Percentiles rank a stretch among this genome's conserved stretches.
phyloP scores from a whole-genome alignment of 2,329 filamentous ascomycete genomes.

The Xylariaceae sp. region DNA sequence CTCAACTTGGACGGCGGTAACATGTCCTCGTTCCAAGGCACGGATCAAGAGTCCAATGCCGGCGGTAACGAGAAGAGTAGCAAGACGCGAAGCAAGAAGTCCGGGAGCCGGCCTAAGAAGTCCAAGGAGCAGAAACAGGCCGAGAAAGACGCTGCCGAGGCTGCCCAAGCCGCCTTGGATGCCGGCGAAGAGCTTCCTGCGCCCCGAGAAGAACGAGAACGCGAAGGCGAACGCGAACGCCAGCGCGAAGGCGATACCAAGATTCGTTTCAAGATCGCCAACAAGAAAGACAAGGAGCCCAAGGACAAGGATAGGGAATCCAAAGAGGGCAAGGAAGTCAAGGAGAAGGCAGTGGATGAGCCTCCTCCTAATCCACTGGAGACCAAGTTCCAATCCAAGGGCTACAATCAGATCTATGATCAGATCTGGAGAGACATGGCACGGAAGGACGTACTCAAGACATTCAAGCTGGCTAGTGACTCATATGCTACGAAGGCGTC shows the following conservation, averaged over 20 bases:
- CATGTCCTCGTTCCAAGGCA: slow-evolving; percentile 78
- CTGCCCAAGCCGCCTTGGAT: slow-evolving; percentile 80
- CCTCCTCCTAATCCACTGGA: slow-evolving; percentile 46
- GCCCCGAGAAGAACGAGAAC: slow-evolving; percentile 48
- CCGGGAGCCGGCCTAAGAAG: slow-evolving; percentile 77
- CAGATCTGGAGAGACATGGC: slow-evolving; percentile 96
- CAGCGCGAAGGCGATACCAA: slow-evolving; percentile 47
- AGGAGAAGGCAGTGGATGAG: slow-evolving; percentile 37
- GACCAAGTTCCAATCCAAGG: slow-evolving; percentile 77
- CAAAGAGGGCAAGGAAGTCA: slow-evolving; percentile 41
- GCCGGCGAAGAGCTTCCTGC: slow-evolving; percentile 70
- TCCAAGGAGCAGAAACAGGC: slow-evolving; percentile 82
- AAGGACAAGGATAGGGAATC: slow-evolving; percentile 43
- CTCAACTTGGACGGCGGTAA: slow-evolving; percentile 81
- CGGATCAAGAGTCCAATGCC: slow-evolving; percentile 51
- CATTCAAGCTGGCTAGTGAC: slow-evolving; percentile 81
- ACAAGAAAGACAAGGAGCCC: slow-evolving; percentile 40
- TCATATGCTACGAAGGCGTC: slow-evolving; percentile 85
- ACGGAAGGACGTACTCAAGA: slow-evolving; percentile 89
- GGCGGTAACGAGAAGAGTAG: background rate
- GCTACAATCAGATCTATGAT: slow-evolving; percentile 94
- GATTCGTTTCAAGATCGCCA: slow-evolving; percentile 62
- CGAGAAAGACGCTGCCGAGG: slow-evolving; percentile 80
- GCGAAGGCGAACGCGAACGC: no score
- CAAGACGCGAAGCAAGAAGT: slow-evolving; percentile 51